Conservation (phyloP, 2,329 filamentous ascomycete species). For the Fusarium veterinarium region DNA sequence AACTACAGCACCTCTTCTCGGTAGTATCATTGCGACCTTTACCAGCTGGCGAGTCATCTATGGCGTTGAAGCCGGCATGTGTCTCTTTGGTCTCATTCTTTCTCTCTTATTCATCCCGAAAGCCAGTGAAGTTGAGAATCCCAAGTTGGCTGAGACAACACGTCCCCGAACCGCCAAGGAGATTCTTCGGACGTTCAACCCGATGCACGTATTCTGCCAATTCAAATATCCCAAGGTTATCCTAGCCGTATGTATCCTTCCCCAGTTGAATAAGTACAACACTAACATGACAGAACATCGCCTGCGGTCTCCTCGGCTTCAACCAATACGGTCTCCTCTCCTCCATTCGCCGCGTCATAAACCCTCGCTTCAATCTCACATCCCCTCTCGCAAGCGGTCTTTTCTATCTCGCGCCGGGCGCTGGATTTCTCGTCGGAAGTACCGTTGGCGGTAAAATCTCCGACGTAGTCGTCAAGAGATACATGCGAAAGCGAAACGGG, state of each 20-base stretch:
- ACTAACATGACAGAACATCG: constrained; percentile 31
- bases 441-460: constrained; percentile 69
- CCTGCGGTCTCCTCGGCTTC: constrained; percentile 41
- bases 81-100: constrained; percentile 37
- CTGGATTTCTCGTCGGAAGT: constrained; percentile 72
- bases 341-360: constrained; percentile 74
- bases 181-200: constrained; percentile 40
- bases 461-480: constrained; percentile 54
- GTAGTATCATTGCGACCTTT: constrained; percentile 45
- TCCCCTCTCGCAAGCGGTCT: constrained; percentile 72
- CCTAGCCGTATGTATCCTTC: constrained; percentile 25
- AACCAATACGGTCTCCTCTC: constrained; percentile 66
- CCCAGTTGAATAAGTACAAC: accelerated
- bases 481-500: constrained; percentile 52
- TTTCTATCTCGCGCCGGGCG: constrained; percentile 76
- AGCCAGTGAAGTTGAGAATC: constrained; percentile 37
- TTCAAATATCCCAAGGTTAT: constrained; percentile 40
- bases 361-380: constrained; percentile 74
- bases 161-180: constrained; percentile 21
- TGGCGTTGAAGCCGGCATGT: constrained; percentile 44
- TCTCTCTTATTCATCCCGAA: constrained; percentile 43
- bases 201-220: constrained; percentile 43
- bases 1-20: constrained; percentile 34
- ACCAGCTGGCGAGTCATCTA: constrained; percentile 46
- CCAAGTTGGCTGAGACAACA: constrained; percentile 25